Base-by-base conservation (phyloP, 2,329 filamentous ascomycete genomes). In the Aspergillus tubingensis region DNA sequence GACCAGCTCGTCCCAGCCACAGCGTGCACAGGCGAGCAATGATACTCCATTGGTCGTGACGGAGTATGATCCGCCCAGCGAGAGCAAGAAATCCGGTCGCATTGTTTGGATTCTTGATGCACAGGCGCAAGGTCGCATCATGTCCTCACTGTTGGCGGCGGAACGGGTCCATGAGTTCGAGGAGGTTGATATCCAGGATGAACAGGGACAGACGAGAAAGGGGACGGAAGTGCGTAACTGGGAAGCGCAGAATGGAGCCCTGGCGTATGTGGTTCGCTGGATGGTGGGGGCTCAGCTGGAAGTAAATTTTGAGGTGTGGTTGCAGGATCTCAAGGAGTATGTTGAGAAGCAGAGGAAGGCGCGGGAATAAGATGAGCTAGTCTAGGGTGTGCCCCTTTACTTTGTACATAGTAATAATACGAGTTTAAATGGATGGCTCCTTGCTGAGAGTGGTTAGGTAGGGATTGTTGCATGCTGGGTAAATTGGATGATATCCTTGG, bases 151-250 rank as follows among this genome's bases (percentile, higher is more conserved):
- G 17, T 58, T 82, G 55, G 73, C 68, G 53, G 75, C 77, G 30
- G 79, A 83, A 65, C 69, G 80, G 10, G 77, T 80, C n/a, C 80
- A 82, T 62, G 81, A 82, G 70, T 70, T 83, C 38, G 68, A 69
- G 19, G 78, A 79, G 58, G 68, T 73, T 6, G 72, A 72, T 36
- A 70, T 65, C 4, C 32, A 53, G 6, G 62, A 25, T 3, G 55
- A 57, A 13, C 52, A 58, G 21, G 65, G 62, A 10, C 25, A 21
- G 30, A 23, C 11, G 41, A 60, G 51, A 39, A 72, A 52, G 47
- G 67, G 67, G 62, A 73, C 65, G 54, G 68, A 76, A 70, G 67
- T 76, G 64, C 68, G 72, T 58, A 80, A 77, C 60, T 82, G 81
- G 81, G 77, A 82, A 68, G 72, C 71, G 4, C 80, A 82, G 67